A percentile compares a stretch with the other conserved stretches of the same genome.
These are phyloP conservation scores for Vinca minor DNA, from an alignment of 257 asterid genomes.

Conservation along the genomic window DNA sequence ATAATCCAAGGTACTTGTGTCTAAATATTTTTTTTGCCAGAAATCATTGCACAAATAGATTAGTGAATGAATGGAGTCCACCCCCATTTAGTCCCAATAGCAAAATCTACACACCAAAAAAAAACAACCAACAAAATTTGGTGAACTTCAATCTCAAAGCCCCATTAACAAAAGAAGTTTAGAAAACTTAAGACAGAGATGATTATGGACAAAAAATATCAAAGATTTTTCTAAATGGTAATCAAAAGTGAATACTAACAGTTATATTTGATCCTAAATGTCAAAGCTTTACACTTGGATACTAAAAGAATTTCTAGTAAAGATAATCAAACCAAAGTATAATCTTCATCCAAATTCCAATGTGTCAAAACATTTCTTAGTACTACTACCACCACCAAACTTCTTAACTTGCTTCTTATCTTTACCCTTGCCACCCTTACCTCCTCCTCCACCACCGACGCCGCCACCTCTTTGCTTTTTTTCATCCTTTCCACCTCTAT, in stretches of 20 bases:
- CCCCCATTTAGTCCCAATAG: too few relatives aligned
- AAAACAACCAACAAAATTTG: not conserved
- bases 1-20: too few relatives aligned
- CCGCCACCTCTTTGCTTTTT: too few relatives aligned
- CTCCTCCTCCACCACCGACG: too few relatives aligned
- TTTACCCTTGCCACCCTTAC: slow-evolving; percentile 20
- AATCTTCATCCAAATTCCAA: not conserved
- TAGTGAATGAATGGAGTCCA: not conserved
- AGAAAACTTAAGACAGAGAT: not conserved
- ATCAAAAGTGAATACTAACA: not conserved
- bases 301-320: not conserved
- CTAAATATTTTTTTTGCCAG: too few relatives aligned
- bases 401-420: slow-evolving; percentile 25
- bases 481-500: slow-evolving; percentile 19
- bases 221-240: not conserved
- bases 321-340: not conserved
- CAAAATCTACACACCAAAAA: too few relatives aligned
- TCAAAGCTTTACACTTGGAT: not conserved
- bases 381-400: slow-evolving; percentile 17
- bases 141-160: not conserved
- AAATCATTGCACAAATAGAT: slow-evolving; percentile 1
- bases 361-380: slow-evolving; percentile 17
- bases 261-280: not conserved
- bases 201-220: not conserved
- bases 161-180: not conserved